Conservation (phyloP, 305 asterid genomes). For the Solanum hybrid region DNA sequence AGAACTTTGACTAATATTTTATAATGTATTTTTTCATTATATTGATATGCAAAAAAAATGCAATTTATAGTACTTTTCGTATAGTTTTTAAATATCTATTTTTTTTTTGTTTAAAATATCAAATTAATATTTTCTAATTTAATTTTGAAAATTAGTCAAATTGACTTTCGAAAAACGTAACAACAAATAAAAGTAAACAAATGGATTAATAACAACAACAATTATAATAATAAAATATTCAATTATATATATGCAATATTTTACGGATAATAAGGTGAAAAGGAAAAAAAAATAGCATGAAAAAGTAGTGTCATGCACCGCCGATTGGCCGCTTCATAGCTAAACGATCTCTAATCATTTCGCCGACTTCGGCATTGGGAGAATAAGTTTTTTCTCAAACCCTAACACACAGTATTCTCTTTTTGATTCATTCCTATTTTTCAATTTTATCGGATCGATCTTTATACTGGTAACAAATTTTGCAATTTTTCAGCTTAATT, state of each 20-base stretch:
- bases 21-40: no score
- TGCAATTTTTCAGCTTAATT: background rate
- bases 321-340: background rate
- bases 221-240: background rate
- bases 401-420: background rate
- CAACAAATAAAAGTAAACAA: no score
- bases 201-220: background rate
- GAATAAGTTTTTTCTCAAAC: background rate
- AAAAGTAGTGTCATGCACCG: background rate
- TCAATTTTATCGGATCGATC: background rate
- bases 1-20: no score
- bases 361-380: background rate
- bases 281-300: background rate
- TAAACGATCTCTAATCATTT: conserved; percentile 2
- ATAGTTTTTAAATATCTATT: no score
- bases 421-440: background rate
- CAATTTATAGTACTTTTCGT: no score
- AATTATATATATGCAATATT: background rate
- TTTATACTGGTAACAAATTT: background rate
- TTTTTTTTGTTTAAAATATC: no score
- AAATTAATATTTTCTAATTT: no score
- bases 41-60: no score
- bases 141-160: no score
- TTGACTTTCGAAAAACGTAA: no score
- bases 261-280: background rate